A percentile compares a stretch with the other conserved stretches of the same genome.
These are phyloP conservation scores for Pyricularia sp. DNA, from an alignment of 2,329 filamentous ascomycete genomes.

Conservation along the genomic window DNA sequence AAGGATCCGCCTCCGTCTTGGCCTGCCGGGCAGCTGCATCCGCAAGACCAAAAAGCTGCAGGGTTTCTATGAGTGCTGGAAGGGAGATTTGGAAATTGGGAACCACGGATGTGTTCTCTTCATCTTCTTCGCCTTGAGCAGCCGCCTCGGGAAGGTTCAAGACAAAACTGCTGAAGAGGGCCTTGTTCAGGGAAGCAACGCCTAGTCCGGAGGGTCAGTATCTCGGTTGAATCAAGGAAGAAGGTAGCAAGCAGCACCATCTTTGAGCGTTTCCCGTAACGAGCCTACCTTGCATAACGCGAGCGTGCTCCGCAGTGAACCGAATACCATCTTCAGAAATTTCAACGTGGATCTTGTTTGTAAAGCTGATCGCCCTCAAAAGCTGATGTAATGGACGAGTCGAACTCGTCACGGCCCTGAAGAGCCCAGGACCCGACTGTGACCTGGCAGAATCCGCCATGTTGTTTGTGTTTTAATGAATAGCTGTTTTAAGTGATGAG, in stretches of 20 bases:
- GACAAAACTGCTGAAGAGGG: conserved; percentile 75
- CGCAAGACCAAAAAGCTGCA: conserved; percentile 89
- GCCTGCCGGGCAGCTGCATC: conserved; percentile 47
- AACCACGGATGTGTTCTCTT: conserved; percentile 28
- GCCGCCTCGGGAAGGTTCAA: conserved; percentile 38
- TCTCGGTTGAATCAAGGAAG: neutral
- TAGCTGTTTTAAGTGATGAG: neutral
- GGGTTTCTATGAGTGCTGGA: conserved; percentile 74
- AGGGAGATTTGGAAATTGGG: conserved; percentile 81
- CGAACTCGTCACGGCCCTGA: conserved; percentile 65
- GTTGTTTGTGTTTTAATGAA: neutral
- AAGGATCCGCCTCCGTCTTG: conserved; percentile 45
- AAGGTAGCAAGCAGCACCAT: neutral
- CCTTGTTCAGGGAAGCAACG: conserved; percentile 74
- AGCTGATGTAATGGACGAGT: conserved; percentile 60
- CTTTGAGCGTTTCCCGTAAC: neutral
- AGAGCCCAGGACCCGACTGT: conserved; percentile 33
- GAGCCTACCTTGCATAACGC: conserved; percentile 73
- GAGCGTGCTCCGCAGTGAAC: conserved; percentile 77
- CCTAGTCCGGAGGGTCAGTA: conserved; percentile 25
- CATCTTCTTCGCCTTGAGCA: conserved; percentile 18
- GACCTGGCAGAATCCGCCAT: neutral
- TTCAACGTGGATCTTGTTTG: conserved; percentile 48
- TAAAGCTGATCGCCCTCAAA: conserved; percentile 45
- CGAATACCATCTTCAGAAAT: conserved; percentile 76